Evolutionary conservation across 306 rosid species (phyloP), one percentile per base, ranked within the genome.

Genomic region (Trifolium subterraneum): DNA sequence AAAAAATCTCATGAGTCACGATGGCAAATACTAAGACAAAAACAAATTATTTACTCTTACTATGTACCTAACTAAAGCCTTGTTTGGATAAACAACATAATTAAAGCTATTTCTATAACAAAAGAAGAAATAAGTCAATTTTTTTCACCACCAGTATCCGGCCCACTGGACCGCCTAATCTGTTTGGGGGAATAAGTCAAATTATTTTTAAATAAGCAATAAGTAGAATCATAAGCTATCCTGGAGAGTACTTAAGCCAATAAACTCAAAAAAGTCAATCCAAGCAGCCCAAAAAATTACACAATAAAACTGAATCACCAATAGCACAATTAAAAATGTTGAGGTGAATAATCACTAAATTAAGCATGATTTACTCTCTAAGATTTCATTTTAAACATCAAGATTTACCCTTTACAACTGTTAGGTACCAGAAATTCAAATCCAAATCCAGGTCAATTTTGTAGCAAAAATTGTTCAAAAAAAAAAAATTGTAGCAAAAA

Each of bases 401-500:
- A 71, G 22, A 70, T 1, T 64, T 31, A 10, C 41, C 65, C 41
- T 60, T 31, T 60, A n/a, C 9, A 45, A 67, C 65, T 29, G 4
- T 11, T 8, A 64, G 45, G 5, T 39, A 76, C 19, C 55, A 76
- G 4, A 68, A 81, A 80, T 80, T 63, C 71, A 68, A 81, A 80
- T 80, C 68, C 71, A 55, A 6, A 36, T 36, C 39, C 39, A 55
- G 77, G 54, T 80, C 82, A 84, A 62, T 62, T 35, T 68, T 23
- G 8, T 33, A 75, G 31, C 25, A 66, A n/a, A n/a, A n/a, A n/a
- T n/a, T n/a, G n/a, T n/a, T n/a, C n/a, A n/a, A n/a, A n/a, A n/a
- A n/a, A n/a, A n/a, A n/a, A n/a, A n/a, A n/a, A n/a, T 68, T 23
- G 8, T 33, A 75, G 31, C 25, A 66, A 51, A 56, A 25, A 18